These are phyloP conservation scores for Multifurca ochricompacta DNA, from an alignment of 768 basidiomycete genomes.

Conservation along the genomic window DNA sequence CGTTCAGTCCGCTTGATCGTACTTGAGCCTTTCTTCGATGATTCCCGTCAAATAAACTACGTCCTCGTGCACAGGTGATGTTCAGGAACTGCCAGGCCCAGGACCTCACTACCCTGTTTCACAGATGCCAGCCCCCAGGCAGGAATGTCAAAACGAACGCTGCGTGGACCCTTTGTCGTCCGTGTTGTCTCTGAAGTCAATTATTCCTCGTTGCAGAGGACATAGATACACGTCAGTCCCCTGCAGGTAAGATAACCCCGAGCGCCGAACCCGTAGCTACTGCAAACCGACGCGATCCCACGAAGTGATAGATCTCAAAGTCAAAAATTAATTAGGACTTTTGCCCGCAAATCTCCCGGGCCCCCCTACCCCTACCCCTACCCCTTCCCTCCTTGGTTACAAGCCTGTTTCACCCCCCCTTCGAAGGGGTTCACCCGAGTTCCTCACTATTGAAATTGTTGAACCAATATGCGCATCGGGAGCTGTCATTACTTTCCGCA, in stretches of 20 bases:
- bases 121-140: no score
- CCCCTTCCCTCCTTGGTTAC: no score
- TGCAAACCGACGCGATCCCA: neutral
- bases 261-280: neutral
- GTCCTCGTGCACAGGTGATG: neutral
- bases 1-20: no score
- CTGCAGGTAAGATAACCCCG: neutral
- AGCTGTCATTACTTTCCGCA: no score
- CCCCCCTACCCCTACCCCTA: no score
- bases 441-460: no score
- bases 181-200: neutral
- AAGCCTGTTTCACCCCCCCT: neutral
- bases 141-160: no score
- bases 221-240: neutral
- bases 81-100: neutral
- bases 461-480: no score
- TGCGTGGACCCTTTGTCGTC: neutral
- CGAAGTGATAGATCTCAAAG: neutral
- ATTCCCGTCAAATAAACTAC: neutral
- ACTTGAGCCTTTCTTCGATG: no score
- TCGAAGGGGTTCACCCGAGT: neutral
- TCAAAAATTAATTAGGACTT: neutral
- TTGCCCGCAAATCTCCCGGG: no score
- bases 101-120: constrained; percentile 4
- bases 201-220: no score